Evolutionary conservation across 805 yeast species (phyloP).

Genomic region (Candida mattraensis): DNA sequence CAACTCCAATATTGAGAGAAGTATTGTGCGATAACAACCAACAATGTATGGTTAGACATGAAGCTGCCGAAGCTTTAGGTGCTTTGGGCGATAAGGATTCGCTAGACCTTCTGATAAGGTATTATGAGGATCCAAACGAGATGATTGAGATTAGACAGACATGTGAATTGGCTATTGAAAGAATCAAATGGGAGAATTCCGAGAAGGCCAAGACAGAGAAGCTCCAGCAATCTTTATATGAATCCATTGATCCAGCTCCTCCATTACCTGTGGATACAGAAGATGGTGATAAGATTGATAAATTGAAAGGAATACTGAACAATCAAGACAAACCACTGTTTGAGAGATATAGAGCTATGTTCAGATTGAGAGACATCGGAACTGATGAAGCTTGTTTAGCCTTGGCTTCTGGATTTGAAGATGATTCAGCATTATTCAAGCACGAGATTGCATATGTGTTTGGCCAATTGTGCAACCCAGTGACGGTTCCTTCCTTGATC

Average conservation of each 20-base stretch:
- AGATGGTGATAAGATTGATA: constrained; percentile 57
- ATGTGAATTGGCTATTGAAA: constrained; percentile 93
- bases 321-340: constrained; percentile 78
- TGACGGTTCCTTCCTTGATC: constrained; percentile 82
- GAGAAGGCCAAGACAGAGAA: constrained; percentile 63
- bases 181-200: constrained; percentile 90
- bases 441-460: constrained; percentile 98
- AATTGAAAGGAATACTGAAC: constrained; percentile 67
- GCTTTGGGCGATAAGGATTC: constrained; percentile 86
- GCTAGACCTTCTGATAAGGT: constrained; percentile 61
- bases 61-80: constrained; percentile 98
- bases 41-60: constrained; percentile 97
- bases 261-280: constrained; percentile 66
- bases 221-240: constrained; percentile 73
- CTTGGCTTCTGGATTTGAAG: constrained; percentile 84
- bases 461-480: constrained; percentile 95
- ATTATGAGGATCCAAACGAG: constrained; percentile 65
- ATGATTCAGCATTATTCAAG: constrained; percentile 89
- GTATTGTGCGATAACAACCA: constrained; percentile 68
- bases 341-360: constrained; percentile 97
- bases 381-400: constrained; percentile 92
- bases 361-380: constrained; percentile 92
- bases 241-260: constrained; percentile 97
- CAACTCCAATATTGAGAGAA: constrained; percentile 72
- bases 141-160: constrained; percentile 90